Base-by-base conservation (phyloP, 2,329 filamentous ascomycete species). In the Botrytis deweyae region DNA sequence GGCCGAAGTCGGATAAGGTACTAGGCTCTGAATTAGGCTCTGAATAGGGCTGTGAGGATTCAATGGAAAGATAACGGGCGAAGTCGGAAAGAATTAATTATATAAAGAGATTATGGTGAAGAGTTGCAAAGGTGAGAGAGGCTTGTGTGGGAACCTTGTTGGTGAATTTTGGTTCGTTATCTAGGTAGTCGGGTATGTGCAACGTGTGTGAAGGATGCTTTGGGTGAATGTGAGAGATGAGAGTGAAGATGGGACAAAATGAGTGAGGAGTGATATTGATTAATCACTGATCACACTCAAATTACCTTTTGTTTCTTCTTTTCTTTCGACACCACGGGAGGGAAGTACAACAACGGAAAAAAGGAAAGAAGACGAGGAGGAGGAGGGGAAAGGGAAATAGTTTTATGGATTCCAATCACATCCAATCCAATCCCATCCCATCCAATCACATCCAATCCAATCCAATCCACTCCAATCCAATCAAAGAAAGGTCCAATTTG, bases 71-170 rank as follows among this genome's bases (percentile, higher is more conserved):
- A 67, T 40, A 67, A 29, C 46, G 33, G 65, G 65, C 16, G 46
- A 40, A 38, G 25, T 40, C 46, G 65, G 65, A n/a, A 33, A 40
- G 10, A 52, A 52, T 9, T 67, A 52, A 52, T 67, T 67, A 67
- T 67, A 52, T 67, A 18, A 52, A 49, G 64, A 67, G 46, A 66
- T 66, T n/a, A 49, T n/a, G 6, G 22, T 14, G 25, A 55, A 67
- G 16, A 12, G 36, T 20, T n/a, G 65, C 25, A 29, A 22, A 40
- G n/a, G 46, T 29, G 65, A 67, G 46, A 38, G 22, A 25, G 36
- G 38, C 10, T 25, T 22, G 4, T 65, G 40, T 65, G 25, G 44
- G 22, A 52, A 67, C 4, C 33, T 55, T n/a, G 46, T 29, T 40
- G 33, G 65, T 55, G 65, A 55, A 55, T 55, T 14, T 55, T 1